Percentiles rank a stretch among this genome's conserved stretches.
Conservation (phyloP, 106 monocot genomes). For the Xerophyta viscosa region DNA sequence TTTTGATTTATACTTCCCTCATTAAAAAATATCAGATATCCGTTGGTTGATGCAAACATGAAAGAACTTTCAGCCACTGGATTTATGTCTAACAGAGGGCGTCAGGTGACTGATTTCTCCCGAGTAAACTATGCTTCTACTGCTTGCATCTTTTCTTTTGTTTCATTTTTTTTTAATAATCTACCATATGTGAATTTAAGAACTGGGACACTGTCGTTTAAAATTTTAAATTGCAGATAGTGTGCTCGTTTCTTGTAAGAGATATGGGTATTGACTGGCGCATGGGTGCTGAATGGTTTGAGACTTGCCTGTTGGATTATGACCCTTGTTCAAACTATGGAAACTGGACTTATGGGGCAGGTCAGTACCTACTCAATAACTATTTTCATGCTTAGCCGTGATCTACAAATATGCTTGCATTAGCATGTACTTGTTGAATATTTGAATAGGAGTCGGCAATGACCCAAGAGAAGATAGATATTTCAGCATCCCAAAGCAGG, state of each 20-base stretch:
- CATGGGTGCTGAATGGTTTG: slow-evolving; percentile 97
- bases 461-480: slow-evolving; percentile 96
- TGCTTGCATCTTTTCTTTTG: too few relatives aligned
- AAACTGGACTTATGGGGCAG: slow-evolving; percentile 98
- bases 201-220: too few relatives aligned
- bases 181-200: too few relatives aligned
- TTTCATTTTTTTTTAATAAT: too few relatives aligned
- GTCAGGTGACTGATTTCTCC: slow-evolving; percentile 46
- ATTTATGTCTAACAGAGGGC: slow-evolving; percentile 96
- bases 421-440: too few relatives aligned
- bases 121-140: too few relatives aligned
- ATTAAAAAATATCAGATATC: slow-evolving; percentile 65
- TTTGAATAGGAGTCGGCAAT: slow-evolving; percentile 64
- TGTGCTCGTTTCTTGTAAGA: slow-evolving; percentile 89
- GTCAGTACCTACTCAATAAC: slow-evolving; percentile 24
- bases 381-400: too few relatives aligned
- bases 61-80: slow-evolving; percentile 78
- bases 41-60: slow-evolving; percentile 97
- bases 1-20: too few relatives aligned
- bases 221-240: slow-evolving; percentile 90
- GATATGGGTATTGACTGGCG: slow-evolving; percentile 97
- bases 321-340: slow-evolving; percentile 98
- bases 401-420: too few relatives aligned
- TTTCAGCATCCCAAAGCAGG: slow-evolving; percentile 95
- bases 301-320: slow-evolving; percentile 80